phyloP scores from a whole-genome alignment of 169 alveolate species.

The Plasmodium coatneyi region DNA sequence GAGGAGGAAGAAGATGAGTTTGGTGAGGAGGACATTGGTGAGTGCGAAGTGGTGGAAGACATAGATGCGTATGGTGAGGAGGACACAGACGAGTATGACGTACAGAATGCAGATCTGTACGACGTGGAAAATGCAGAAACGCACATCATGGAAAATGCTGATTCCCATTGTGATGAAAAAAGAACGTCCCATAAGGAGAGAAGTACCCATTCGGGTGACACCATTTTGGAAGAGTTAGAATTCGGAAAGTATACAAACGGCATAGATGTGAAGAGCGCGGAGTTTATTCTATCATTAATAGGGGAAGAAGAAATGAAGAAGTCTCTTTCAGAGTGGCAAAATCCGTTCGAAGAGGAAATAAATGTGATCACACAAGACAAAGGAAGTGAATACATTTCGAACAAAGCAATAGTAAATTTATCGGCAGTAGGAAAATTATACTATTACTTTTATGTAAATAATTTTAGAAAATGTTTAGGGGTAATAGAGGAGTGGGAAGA shows the following conservation, averaged over 20 bases:
- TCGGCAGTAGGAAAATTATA: slow-evolving; percentile 22
- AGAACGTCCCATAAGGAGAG: background rate
- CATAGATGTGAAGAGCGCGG: slow-evolving; percentile 30
- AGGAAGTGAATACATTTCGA: slow-evolving; percentile 5
- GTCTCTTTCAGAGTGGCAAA: slow-evolving; percentile 21
- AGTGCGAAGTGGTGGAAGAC: background rate
- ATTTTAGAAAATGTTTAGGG: slow-evolving; percentile 41
- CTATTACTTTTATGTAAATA: slow-evolving; percentile 30
- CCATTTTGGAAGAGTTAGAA: slow-evolving; percentile 31
- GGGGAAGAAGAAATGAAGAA: slow-evolving; percentile 42
- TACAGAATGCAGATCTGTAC: background rate
- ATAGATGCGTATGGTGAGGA: background rate
- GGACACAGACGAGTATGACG: background rate
- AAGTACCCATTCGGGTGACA: slow-evolving; percentile 1
- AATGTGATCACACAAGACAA: background rate
- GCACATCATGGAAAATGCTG: background rate
- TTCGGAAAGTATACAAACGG: background rate
- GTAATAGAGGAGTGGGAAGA: slow-evolving; percentile 59
- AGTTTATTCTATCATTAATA: slow-evolving; percentile 43
- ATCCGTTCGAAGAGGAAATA: background rate
- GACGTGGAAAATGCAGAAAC: background rate
- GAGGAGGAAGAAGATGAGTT: background rate
- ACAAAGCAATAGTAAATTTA: slow-evolving; percentile 37
- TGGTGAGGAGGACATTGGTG: background rate
- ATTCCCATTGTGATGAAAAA: background rate